Evolutionary conservation across 306 rosid genomes (phyloP).

Genomic region (Gastrolobium bilobum): DNA sequence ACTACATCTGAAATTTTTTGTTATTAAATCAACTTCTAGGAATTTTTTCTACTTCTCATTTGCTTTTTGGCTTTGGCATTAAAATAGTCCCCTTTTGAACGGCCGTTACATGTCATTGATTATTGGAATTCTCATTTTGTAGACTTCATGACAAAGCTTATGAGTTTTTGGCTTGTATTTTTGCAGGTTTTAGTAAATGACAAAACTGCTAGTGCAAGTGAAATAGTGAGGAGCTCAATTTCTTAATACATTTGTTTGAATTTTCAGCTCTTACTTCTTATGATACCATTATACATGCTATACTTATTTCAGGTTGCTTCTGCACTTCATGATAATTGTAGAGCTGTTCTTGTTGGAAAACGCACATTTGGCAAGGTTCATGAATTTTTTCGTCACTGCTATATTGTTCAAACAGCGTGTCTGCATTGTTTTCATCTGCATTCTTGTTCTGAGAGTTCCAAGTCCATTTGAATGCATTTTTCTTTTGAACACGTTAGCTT

Average conservation of each 20-base stretch:
- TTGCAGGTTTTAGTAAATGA: constrained; percentile 93
- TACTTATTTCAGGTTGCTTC: constrained; percentile 93
- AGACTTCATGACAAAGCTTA: constrained; percentile 47
- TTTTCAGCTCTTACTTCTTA: constrained; percentile 36
- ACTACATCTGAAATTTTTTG: constrained; percentile 37
- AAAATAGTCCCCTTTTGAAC: constrained; percentile 24
- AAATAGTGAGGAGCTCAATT: constrained; percentile 79
- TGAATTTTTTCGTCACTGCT: constrained; percentile 32
- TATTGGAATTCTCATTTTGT: constrained; percentile 28
- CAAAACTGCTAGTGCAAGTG: constrained; percentile 97
- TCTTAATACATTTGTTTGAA: constrained; percentile 43
- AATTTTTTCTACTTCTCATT: constrained; percentile 44
- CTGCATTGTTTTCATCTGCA: constrained; percentile 8
- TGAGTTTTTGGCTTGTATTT: constrained; percentile 38
- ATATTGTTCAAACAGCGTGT: constrained; percentile 35
- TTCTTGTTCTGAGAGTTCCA: constrained; percentile 26
- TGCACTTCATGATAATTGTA: constrained; percentile 94
- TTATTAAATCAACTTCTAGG: constrained; percentile 32
- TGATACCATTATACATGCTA: constrained; percentile 20
- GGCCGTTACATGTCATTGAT: not conserved
- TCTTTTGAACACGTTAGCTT: not conserved
- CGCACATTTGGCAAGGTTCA: constrained; percentile 94
- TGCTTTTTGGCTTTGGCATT: constrained; percentile 21
- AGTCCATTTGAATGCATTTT: constrained; percentile 35
- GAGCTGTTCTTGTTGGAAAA: constrained; percentile 95